Evolutionary conservation across 495 filamentous ascomycete genomes (phyloP).

Genomic region (Friedmanniomyces endolithicus): DNA sequence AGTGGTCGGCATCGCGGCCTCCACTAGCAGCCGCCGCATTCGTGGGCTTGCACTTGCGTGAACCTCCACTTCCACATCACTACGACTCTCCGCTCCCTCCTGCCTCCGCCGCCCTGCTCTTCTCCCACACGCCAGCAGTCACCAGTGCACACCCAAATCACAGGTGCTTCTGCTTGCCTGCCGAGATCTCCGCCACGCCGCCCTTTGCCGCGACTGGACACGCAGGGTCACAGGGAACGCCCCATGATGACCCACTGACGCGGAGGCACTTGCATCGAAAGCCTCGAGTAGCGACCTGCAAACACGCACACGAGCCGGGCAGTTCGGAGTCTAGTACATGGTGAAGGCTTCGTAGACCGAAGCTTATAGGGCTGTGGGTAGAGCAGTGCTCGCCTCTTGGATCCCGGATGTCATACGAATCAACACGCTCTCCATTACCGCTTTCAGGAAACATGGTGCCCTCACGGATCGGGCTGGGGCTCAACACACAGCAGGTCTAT

Average conservation of each 20-base stretch:
- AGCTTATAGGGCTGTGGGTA: no score
- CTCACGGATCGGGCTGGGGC: background rate
- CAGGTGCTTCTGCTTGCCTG: background rate
- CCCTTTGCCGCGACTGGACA: background rate
- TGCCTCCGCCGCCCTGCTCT: background rate
- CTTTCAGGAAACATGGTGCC: background rate
- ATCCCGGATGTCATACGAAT: no score
- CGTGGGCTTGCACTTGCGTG: background rate
- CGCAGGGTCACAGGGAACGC: background rate
- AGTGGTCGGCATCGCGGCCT: background rate
- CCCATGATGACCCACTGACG: conserved; percentile 1
- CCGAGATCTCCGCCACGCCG: background rate
- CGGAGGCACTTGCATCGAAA: background rate
- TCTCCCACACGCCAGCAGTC: background rate
- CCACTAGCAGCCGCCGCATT: background rate
- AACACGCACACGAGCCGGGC: no score
- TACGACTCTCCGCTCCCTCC: background rate
- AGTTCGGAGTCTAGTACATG: no score
- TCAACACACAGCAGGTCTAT: conserved; percentile 2
- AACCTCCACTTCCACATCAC: background rate
- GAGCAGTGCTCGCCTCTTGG: no score
- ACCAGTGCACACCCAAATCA: background rate
- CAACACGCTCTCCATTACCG: background rate
- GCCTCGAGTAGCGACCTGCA: background rate
- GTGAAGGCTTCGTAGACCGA: no score